Evolutionary conservation across 1,139 yeast species (phyloP).

Genomic region (Taiozyma sp.): DNA sequence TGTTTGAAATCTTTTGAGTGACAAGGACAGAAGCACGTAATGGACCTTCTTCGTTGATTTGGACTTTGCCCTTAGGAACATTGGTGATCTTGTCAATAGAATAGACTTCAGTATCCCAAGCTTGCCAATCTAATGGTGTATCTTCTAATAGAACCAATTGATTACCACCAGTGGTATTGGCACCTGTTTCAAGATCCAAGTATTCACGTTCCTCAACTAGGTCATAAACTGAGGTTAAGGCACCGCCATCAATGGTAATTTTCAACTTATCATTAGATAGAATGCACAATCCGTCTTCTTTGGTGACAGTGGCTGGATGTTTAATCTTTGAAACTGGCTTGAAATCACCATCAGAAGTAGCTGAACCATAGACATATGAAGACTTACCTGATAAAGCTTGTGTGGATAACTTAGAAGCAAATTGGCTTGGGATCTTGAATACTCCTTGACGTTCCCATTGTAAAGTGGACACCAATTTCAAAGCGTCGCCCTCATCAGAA

Average conservation of each 20-base stretch:
- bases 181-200: constrained; percentile 36
- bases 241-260: constrained; percentile 59
- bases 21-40: constrained; percentile 61
- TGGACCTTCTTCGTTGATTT: constrained; percentile 50
- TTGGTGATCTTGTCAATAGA: constrained; percentile 67
- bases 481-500: constrained; percentile 7
- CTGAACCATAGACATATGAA: constrained; percentile 18
- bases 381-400: constrained; percentile 9
- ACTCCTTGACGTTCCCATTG: constrained; percentile 68
- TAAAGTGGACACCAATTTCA: constrained; percentile 48
- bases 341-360: neutral
- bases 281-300: constrained; percentile 38
- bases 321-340: constrained; percentile 21
- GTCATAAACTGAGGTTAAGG: constrained; percentile 65
- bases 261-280: constrained; percentile 58
- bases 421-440: constrained; percentile 31
- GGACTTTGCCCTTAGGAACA: constrained; percentile 41
- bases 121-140: constrained; percentile 86
- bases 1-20: constrained; percentile 49
- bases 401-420: constrained; percentile 1
- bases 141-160: constrained; percentile 82
- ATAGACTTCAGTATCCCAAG: constrained; percentile 96
- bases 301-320: constrained; percentile 45
- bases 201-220: constrained; percentile 57
- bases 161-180: constrained; percentile 59